These are phyloP conservation scores for Monascus ruber DNA, from an alignment of 2,329 filamentous ascomycete genomes.

Conservation along the genomic window DNA sequence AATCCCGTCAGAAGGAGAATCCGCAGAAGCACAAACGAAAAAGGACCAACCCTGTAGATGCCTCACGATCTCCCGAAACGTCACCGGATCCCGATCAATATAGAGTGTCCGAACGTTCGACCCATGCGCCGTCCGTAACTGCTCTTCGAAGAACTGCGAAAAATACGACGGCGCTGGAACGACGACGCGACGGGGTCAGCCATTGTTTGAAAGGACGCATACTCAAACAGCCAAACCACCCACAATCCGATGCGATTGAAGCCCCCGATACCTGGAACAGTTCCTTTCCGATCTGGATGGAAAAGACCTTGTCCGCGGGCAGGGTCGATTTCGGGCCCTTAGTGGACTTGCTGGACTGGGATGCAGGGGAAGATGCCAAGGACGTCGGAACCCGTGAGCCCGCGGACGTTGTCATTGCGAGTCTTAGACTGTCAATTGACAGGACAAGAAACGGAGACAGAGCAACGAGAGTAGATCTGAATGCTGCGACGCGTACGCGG, in stretches of 20 bases:
- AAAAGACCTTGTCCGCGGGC: constrained; percentile 53
- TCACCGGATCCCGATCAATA: constrained; percentile 84
- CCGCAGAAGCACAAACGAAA: background rate
- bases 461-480: no score
- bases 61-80: constrained; percentile 78
- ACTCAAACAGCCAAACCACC: no score
- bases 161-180: constrained; percentile 85
- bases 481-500: no score
- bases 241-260: constrained; percentile 61
- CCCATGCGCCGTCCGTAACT: constrained; percentile 55
- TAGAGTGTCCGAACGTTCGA: constrained; percentile 66
- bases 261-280: constrained; percentile 59
- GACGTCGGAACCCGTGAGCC: no score
- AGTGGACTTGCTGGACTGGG: background rate
- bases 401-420: no score
- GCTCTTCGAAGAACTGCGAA: constrained; percentile 82
- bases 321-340: constrained; percentile 18
- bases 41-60: constrained; percentile 59
- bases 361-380: no score
- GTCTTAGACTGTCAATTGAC: no score
- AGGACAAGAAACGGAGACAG: no score
- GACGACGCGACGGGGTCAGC: no score
- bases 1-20: constrained; percentile 2
- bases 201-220: no score
- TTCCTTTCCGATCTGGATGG: constrained; percentile 58